Base-by-base conservation (phyloP, 805 yeast species). In the Yarrowia porcina region DNA sequence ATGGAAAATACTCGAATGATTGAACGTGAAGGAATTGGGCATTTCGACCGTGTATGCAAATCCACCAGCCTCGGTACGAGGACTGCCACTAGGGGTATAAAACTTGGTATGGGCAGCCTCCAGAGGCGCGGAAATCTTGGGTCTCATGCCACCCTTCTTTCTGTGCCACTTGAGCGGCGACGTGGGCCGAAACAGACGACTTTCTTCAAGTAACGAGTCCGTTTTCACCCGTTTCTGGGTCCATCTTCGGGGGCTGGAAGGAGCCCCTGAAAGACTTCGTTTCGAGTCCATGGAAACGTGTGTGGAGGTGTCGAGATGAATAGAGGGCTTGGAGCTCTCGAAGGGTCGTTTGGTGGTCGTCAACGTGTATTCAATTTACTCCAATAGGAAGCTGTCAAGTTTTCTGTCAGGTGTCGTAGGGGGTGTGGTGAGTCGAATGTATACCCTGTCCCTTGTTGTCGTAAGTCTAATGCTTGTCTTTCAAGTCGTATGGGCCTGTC, bases 131-230 rank as follows among this genome's bases (percentile, higher is more conserved):
- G 59, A 52, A 8, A 52, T 52, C 15, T 35, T 52, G 9, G 59
- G 59, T 5, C 57, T 30, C 15, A 33, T n/a, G 1, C 25, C 44
- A 3, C 17, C 25, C 59, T 52, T 36, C 44, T 36, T 52, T 52
- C 59, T 36, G 44, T 52, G 59, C 59, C 59, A 52, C 33, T 52
- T 52, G 59, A 52, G 59, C 18, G 59, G 59, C 17, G 44, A 35
- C 3, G 44, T 52, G 44, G 59, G 59, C 25, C 59, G 20, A 13
- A 52, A 52, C 12, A 52, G 59, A 1, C 59, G 59, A 8, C 33
- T 35, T 6, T 52, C 59, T 13, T 52, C 59, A 8, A 52, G 44
- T 15, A 36, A 7, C 13, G 59, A 52, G 42, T 52, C 59, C 12
- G 59, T 52, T 17, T 52, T 52, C 18, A 52, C 38, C 28, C 59